Base-by-base conservation (phyloP, 495 filamentous ascomycete species). In the Daldinia bambusicola region DNA sequence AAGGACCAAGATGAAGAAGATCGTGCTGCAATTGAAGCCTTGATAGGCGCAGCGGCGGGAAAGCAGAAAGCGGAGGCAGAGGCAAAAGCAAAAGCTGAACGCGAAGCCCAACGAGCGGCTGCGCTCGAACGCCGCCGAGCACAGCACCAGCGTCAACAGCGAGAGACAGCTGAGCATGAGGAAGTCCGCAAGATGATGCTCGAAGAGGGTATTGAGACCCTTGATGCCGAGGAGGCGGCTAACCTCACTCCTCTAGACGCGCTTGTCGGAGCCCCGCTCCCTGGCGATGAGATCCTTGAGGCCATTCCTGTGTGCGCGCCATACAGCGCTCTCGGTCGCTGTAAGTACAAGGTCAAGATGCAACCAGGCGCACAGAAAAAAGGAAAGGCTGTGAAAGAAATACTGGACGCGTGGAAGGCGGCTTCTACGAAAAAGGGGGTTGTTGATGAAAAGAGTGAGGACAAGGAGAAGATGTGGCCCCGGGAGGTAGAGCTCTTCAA, bases 1-100 rank as follows among this genome's bases (percentile, higher is more conserved):
- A 93, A 93, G 36, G 85, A 96, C 73, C 95, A 99, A 84, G 94
- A 97, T 74, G 94, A 96, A 16, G 94, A 95, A 75, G 95, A 99
- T 69, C 92, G 94, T 43, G 88, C 85, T 37, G 84, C 94, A 1
- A 93, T 94, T 61, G 89, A 97, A 75, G 86, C 87, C 14, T 84
- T 98, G 14, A 89, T 97, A 10, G 95, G 95, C 43, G 89, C 91
- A 12, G 82, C 88, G 59, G 87, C 88, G 1, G 85, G 82, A 0
- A 78, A 77, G 10, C 78, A 84, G 71, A 84, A 85, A 34, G 85
- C 82, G 16, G 81, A 86, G 65, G 85, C 84, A 36, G 84, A 86
- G 69, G 86, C 84, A 0, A 80, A 80, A 55, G 84, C 82, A 18
- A 85, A 84, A 67, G 82, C 78, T 2, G 75, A 83, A 38, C 80